Evolutionary conservation across 2,329 filamentous ascomycete species (phyloP).

Genomic region (Xylariomycetidae sp.): DNA sequence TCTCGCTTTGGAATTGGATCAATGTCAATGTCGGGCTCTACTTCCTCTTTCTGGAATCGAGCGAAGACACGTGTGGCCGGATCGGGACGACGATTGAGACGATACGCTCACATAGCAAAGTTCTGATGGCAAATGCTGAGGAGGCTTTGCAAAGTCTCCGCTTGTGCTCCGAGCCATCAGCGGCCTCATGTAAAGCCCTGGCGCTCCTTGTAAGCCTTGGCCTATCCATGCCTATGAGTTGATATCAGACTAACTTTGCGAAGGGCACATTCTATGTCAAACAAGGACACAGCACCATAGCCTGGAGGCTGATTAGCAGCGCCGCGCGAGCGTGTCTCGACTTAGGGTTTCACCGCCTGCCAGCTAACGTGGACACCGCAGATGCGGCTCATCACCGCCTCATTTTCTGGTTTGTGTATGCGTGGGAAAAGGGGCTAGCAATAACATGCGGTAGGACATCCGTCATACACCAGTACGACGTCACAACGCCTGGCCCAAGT

Average conservation of each 20-base stretch:
- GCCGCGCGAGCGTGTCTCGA: conserved; percentile 21
- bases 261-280: conserved; percentile 23
- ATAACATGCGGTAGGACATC: conserved; percentile 23
- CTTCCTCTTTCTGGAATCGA: conserved; percentile 15
- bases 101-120: conserved; percentile 6
- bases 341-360: conserved; percentile 22
- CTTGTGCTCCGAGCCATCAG: conserved; percentile 22
- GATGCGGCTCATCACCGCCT: conserved; percentile 7
- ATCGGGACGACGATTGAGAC: conserved; percentile 10
- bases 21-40: conserved; percentile 22
- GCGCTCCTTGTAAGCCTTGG: conserved; percentile 18
- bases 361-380: conserved; percentile 1
- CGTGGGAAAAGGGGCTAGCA: conserved; percentile 24
- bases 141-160: conserved; percentile 21
- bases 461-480: conserved; percentile 23
- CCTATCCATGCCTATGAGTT: neutral
- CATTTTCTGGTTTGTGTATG: conserved; percentile 25
- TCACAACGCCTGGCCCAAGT: conserved; percentile 11
- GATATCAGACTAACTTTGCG: conserved; percentile 2
- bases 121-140: conserved; percentile 17
- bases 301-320: conserved; percentile 22
- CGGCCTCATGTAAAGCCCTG: conserved; percentile 21
- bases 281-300: conserved; percentile 20
- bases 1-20: conserved; percentile 23
- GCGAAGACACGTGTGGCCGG: conserved; percentile 5